These are phyloP conservation scores for Phialophora verrucosa DNA, from an alignment of 2,329 filamentous ascomycete species.

Conservation along the genomic window DNA sequence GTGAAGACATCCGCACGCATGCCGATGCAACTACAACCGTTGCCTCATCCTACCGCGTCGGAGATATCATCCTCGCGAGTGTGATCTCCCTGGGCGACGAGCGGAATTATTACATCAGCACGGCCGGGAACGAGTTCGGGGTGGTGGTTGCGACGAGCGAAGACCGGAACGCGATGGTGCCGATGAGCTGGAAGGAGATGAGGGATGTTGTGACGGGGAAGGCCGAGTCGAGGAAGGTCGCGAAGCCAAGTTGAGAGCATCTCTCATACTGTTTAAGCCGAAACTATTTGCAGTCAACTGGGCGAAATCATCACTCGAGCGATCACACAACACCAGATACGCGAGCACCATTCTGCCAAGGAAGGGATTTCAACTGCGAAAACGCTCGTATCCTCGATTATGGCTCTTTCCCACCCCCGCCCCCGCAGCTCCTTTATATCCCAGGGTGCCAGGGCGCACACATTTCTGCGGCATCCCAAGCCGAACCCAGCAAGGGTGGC, in stretches of 20 bases:
- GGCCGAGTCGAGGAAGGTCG: constrained; percentile 86
- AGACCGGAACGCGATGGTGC: constrained; percentile 86
- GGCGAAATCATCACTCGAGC: too few species aligned
- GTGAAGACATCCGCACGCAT: constrained; percentile 92
- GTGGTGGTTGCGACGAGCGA: constrained; percentile 90
- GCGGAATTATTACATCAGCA: constrained; percentile 92
- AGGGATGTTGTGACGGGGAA: constrained; percentile 78
- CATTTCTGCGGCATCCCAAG: background rate
- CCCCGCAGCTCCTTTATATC: background rate
- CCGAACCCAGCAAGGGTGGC: background rate
- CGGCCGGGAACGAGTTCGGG: constrained; percentile 86
- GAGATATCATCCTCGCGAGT: constrained; percentile 84
- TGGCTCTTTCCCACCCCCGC: background rate
- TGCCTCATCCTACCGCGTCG: constrained; percentile 89
- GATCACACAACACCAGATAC: background rate
- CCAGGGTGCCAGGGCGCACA: background rate
- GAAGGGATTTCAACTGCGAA: background rate
- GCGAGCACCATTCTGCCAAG: background rate
- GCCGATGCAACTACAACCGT: constrained; percentile 97
- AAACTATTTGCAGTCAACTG: too few species aligned
- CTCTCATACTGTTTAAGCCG: background rate
- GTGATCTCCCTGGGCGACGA: constrained; percentile 94
- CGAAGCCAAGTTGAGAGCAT: constrained; percentile 70
- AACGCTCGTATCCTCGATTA: background rate
- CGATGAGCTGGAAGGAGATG: constrained; percentile 95